These are phyloP conservation scores for Xylariaceae sp. DNA, from an alignment of 2,329 filamentous ascomycete genomes.

Conservation along the genomic window DNA sequence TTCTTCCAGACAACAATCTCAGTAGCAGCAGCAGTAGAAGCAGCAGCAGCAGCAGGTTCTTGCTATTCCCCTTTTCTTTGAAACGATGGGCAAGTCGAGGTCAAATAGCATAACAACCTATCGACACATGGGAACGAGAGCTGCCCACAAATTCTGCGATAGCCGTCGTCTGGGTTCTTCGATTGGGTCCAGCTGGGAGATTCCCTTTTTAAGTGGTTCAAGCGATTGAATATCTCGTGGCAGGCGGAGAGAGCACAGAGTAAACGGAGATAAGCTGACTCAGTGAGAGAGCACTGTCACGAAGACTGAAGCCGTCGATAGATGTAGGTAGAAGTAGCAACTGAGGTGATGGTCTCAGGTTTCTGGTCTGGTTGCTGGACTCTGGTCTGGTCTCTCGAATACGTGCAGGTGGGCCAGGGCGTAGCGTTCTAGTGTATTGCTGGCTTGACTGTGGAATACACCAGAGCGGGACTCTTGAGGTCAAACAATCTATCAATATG, in stretches of 20 bases:
- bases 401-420: background rate
- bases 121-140: slow-evolving; percentile 14
- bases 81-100: slow-evolving; percentile 10
- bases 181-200: slow-evolving; percentile 21
- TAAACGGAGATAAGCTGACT: slow-evolving; percentile 27
- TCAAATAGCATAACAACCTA: slow-evolving; percentile 16
- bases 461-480: slow-evolving; percentile 4
- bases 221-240: slow-evolving; percentile 34
- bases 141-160: slow-evolving; percentile 1
- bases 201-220: slow-evolving; percentile 34
- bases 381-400: no score
- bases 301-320: slow-evolving; percentile 15
- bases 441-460: slow-evolving; percentile 1
- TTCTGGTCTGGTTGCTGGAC: no score
- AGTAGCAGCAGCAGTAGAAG: background rate
- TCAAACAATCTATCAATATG: slow-evolving; percentile 14
- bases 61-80: slow-evolving; percentile 4
- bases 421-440: background rate
- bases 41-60: background rate
- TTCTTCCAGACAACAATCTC: slow-evolving; percentile 24
- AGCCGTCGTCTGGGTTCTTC: slow-evolving; percentile 10
- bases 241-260: slow-evolving; percentile 23
- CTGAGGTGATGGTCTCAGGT: slow-evolving; percentile 11
- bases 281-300: slow-evolving; percentile 23
- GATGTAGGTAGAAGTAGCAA: slow-evolving; percentile 20